Base-by-base conservation (phyloP, 1,284 basidiomycete species). In the Tylopilus sp. region DNA sequence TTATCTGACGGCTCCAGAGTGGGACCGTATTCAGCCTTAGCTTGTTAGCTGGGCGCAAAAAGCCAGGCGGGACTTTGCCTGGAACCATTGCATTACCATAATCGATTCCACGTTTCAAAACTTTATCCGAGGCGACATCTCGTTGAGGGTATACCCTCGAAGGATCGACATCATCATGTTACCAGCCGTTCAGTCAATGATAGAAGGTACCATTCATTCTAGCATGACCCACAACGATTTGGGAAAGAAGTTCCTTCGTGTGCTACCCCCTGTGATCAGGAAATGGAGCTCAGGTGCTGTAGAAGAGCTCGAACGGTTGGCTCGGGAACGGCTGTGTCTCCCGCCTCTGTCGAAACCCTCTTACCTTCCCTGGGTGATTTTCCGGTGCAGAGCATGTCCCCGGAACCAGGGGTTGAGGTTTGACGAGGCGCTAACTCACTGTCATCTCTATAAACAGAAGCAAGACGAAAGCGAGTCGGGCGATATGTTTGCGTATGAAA, bases 321-420 rank as follows among this genome's bases (percentile, higher is more conserved):
- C 52, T 28, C 47, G 39, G 30, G 8, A 41, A 33, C 21, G 33
- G 26, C 10, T 55, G 13, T 15, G 8, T 34, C 41, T 53, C 18
- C n/a, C 41, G 2, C 35, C 38, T 26, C 15, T 21, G 3, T 51
- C 46, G 26, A 51, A 59, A 16, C 46, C 46, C 2, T 55, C 46
- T 35, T 3, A 8, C n/a, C 46, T 55, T 19, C 46, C 34, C n/a
- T 52, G 30, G 7, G 45, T 60, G 6, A 37, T 60, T 30, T 58
- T 57, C 30, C 42, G 26, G 16, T 56, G 55, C 35, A 55, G 15
- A 13, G 8, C 3, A 21, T 55, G 55, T 19, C 21, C 33, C 23
- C 16, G 29, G 8, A 7, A 18, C 21, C 12, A 19, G 19, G 41
- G 53, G 35, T 30, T 52, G 3, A 12, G 15, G 23, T 55, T 60